Conservation (phyloP, 129 eudicot species). For the Gnaphalium uliginosum region DNA sequence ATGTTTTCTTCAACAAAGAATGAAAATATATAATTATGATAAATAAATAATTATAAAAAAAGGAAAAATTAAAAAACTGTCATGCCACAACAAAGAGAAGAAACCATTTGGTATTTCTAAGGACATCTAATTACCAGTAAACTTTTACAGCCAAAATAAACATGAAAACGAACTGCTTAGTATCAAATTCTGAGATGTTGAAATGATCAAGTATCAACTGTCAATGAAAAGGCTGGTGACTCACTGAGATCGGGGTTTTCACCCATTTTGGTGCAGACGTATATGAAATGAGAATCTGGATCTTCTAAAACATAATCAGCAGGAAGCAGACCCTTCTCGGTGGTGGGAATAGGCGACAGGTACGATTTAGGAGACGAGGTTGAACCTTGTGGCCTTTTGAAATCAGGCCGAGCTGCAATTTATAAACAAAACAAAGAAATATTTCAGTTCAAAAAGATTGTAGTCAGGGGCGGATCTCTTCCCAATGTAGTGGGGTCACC, state of each 20-base stretch:
- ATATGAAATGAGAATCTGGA: constrained; percentile 95
- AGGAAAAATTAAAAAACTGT: background rate
- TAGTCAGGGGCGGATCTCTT: no score
- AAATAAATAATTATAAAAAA: background rate
- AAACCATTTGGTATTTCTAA: constrained; percentile 28
- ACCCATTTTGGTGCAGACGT: constrained; percentile 65
- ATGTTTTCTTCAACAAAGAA: constrained; percentile 20
- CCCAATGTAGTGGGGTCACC: no score
- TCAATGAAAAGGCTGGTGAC: constrained; percentile 30
- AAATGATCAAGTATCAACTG: constrained; percentile 36
- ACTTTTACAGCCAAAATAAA: constrained; percentile 35
- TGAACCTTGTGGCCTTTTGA: constrained; percentile 52
- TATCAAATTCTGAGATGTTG: constrained; percentile 4
- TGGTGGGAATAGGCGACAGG: constrained; percentile 66
- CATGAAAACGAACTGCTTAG: constrained; percentile 15
- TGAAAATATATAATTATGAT: background rate
- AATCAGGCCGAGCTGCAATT: constrained; percentile 90
- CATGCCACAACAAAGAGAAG: constrained; percentile 24
- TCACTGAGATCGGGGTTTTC: constrained; percentile 35
- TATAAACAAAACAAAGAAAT: background rate
- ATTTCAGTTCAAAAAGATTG: background rate
- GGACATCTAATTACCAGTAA: constrained; percentile 21
- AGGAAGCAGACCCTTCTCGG: constrained; percentile 71
- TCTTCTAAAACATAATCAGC: constrained; percentile 79
- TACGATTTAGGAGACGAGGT: constrained; percentile 51